Conservation (phyloP, 2,329 filamentous ascomycete genomes). For the Trichoderma sp. region DNA sequence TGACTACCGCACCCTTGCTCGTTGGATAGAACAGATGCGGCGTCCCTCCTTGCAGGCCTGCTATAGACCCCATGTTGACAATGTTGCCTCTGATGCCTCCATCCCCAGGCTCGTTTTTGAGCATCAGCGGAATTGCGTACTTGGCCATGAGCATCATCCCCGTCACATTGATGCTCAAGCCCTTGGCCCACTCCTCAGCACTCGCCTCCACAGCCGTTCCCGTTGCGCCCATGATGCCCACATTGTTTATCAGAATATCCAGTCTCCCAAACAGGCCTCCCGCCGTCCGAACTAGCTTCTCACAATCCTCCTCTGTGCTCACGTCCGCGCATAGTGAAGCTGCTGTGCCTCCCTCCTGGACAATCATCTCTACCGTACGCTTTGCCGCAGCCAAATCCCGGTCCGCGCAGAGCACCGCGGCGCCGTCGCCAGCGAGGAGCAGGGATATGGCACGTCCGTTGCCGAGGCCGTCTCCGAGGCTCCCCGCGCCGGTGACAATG, state of each 20-base stretch:
- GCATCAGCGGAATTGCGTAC: conserved; percentile 60
- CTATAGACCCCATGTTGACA: conserved; percentile 63
- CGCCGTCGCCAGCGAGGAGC: conserved; percentile 58
- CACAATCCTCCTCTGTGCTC: conserved; percentile 52
- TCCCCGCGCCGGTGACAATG: conserved; percentile 32
- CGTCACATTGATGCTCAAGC: conserved; percentile 60
- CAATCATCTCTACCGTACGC: conserved; percentile 54
- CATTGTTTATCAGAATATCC: conserved; percentile 64
- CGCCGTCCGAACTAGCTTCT: conserved; percentile 40
- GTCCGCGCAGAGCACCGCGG: conserved; percentile 59
- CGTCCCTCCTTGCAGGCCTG: conserved; percentile 50
- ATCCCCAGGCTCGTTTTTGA: conserved; percentile 41
- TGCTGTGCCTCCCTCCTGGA: conserved; percentile 39
- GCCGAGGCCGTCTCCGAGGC: conserved; percentile 55
- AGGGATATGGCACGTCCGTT: conserved; percentile 60
- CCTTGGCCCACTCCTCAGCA: conserved; percentile 54
- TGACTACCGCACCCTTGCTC: conserved; percentile 48
- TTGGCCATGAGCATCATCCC: conserved; percentile 66
- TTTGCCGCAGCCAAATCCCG: conserved; percentile 47
- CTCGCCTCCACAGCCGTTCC: conserved; percentile 62
- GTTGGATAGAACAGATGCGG: conserved; percentile 47
- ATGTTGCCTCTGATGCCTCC: conserved; percentile 49
- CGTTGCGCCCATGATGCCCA: conserved; percentile 57
- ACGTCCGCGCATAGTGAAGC: conserved; percentile 52
- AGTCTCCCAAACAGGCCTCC: conserved; percentile 52